These are phyloP conservation scores for Diaporthe longicolla DNA, from an alignment of 2,329 filamentous ascomycete species.

Conservation along the genomic window DNA sequence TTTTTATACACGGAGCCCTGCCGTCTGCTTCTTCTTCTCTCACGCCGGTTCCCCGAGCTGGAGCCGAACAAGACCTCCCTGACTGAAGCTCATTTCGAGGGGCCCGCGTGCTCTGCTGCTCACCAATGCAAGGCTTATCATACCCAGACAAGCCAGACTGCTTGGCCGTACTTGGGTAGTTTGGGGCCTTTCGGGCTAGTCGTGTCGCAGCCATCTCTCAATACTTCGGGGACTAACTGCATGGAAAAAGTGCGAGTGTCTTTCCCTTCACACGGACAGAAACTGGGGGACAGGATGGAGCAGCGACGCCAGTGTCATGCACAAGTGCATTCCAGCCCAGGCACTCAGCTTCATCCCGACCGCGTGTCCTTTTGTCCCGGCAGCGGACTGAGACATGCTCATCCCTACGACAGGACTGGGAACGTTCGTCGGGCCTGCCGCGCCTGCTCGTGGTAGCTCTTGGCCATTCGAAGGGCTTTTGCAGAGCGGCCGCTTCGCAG, in stretches of 20 bases:
- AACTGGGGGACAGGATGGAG: constrained; percentile 22
- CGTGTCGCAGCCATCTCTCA: constrained; percentile 34
- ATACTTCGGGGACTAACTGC: constrained; percentile 33
- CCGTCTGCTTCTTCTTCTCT: constrained; percentile 18
- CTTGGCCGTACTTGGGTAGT: constrained; percentile 28
- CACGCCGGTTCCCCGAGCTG: constrained; percentile 13
- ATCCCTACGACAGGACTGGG: constrained; percentile 26
- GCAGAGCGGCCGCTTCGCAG: constrained; percentile 4
- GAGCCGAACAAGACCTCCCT: constrained; percentile 26
- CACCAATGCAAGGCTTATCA: constrained; percentile 27
- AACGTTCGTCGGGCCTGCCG: constrained; percentile 17
- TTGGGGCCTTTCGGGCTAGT: constrained; percentile 31
- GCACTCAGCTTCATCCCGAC: constrained; percentile 18
- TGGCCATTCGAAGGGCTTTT: constrained; percentile 14
- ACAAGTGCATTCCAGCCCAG: constrained; percentile 23
- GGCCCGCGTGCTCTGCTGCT: constrained; percentile 7
- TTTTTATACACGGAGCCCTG: constrained; percentile 26
- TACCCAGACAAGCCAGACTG: constrained; percentile 17
- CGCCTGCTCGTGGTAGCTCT: constrained; percentile 20
- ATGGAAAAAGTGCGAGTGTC: constrained; percentile 28
- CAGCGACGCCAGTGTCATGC: constrained; percentile 30
- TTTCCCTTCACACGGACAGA: constrained; percentile 32
- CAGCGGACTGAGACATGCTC: constrained; percentile 26
- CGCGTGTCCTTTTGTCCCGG: constrained; percentile 23
- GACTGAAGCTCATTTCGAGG: background rate